Evolutionary conservation across 805 yeast genomes (phyloP).

Genomic region (Starmerella sp.): DNA sequence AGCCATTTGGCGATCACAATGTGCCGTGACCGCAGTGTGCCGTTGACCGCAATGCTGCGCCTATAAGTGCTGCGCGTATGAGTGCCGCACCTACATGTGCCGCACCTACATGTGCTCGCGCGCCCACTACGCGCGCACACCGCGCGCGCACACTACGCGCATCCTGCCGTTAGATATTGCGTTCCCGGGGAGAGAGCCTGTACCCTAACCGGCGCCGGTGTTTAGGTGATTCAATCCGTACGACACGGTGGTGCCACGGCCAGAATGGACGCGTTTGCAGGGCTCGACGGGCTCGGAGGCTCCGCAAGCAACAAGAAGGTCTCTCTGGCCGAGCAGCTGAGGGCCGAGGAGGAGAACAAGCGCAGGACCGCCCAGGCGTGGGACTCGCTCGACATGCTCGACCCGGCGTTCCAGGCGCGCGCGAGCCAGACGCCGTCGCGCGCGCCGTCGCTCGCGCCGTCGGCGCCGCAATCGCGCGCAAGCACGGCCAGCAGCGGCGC

Average conservation of each 20-base stretch:
- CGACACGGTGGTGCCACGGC: neutral
- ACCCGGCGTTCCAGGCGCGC: neutral
- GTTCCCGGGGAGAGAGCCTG: too few relatives aligned
- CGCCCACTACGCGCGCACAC: too few relatives aligned
- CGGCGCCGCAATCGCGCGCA: neutral
- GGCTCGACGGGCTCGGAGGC: slow-evolving; percentile 21
- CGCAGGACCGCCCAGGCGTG: slow-evolving; percentile 17
- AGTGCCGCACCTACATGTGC: too few relatives aligned
- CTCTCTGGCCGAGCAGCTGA: slow-evolving; percentile 28
- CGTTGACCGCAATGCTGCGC: too few relatives aligned
- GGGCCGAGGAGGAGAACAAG: slow-evolving; percentile 11
- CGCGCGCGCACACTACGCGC: too few relatives aligned
- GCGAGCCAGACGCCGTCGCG: neutral
- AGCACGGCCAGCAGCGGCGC: slow-evolving; percentile 1
- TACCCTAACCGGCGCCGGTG: neutral
- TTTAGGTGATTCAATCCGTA: neutral
- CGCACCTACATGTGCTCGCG: too few relatives aligned
- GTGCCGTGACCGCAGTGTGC: too few relatives aligned
- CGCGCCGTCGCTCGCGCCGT: neutral
- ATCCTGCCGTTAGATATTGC: too few relatives aligned
- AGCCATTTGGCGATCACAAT: too few relatives aligned
- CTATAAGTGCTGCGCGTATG: too few relatives aligned
- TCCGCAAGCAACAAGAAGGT: slow-evolving; percentile 21
- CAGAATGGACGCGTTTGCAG: slow-evolving; percentile 27
- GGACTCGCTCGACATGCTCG: slow-evolving; percentile 26